phyloP scores from a whole-genome alignment of 2,329 filamentous ascomycete species.

The Aspergillus fijiensis region DNA sequence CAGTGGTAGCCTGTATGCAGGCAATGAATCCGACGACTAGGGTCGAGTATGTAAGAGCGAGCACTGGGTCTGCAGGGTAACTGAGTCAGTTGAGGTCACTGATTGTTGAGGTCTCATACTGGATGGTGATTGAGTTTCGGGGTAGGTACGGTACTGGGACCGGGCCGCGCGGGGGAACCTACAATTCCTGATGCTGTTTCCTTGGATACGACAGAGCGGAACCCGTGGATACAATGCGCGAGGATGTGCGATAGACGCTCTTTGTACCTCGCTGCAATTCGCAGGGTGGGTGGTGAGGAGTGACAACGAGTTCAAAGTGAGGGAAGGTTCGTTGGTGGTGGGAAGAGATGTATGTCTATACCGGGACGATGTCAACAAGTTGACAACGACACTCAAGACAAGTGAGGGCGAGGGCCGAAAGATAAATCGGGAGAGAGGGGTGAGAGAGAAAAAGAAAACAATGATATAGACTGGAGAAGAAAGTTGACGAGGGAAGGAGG shows the following conservation, averaged over 20 bases:
- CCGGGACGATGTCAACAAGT: background rate
- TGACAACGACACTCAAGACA: no score
- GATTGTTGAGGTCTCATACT: constrained; percentile 3
- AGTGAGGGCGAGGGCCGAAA: background rate
- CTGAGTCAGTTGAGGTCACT: constrained; percentile 12
- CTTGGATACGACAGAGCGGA: background rate
- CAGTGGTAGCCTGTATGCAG: constrained; percentile 4
- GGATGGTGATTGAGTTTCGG: constrained; percentile 9
- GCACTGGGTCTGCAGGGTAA: constrained; percentile 14
- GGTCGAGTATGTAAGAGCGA: background rate
- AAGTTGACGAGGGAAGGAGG: constrained; percentile 15
- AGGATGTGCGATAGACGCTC: no score
- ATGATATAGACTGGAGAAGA: constrained; percentile 5
- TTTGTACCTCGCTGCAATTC: no score
- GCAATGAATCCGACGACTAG: constrained; percentile 10
- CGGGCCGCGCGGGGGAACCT: constrained; percentile 18
- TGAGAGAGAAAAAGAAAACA: constrained; percentile 12
- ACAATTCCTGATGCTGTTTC: constrained; percentile 6
- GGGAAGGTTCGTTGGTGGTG: background rate
- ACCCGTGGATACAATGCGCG: background rate
- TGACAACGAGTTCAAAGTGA: no score
- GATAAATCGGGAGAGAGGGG: constrained; percentile 8
- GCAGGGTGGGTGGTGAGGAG: no score
- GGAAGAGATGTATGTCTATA: background rate
- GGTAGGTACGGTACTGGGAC: background rate